Base-by-base conservation (phyloP, 805 yeast species). In the Wickerhamomyces sydowiorum region DNA sequence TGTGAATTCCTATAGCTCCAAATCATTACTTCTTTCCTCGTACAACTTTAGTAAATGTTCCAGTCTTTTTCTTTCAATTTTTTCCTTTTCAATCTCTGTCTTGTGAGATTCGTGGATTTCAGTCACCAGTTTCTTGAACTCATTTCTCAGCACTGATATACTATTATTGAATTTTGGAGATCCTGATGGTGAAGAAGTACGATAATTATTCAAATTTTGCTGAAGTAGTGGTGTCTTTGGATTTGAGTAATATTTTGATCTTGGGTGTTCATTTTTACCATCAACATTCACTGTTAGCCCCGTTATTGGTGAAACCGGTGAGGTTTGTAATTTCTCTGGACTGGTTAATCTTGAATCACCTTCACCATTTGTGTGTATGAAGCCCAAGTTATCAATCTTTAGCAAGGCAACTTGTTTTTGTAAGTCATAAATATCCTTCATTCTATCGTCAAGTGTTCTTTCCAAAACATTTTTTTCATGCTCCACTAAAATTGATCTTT, bases 101-200 rank as follows among this genome's bases (percentile, higher is more conserved):
- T 81, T 86, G 52, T 80, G 78, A 43, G 70, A 77, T 36, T 71
- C 75, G 47, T 80, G 86, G 43, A 82, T 75, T 31, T 78, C 80
- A 19, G 70, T 64, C 5, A 83, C 78, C 38, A 82, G 64, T 51
- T 77, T 80, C 59, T 76, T 82, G 64, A 83, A 84, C 59, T 84
- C 89, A 47, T 75, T 70, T 43, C 86, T 67, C 60, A 84, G 64
- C 3, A 82, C 78, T 0, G 80, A 73, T 30, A 75, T 75, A 48
- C 57, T 50, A 1, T 73, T 65, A 37, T 62, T 63, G 45, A 64
- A 53, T 34, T 51, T 54, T 12, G 61, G 53, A 6, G 60, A 49
- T n/a, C n/a, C n/a, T 6, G 45, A 32, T 3, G 58, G 43, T 7
- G 50, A 41, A 17, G 44, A 40, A 29, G 48, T 41, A 31, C 42